Base-by-base conservation (phyloP, 2,329 filamentous ascomycete genomes). In the Amylocarpus encephaloides region DNA sequence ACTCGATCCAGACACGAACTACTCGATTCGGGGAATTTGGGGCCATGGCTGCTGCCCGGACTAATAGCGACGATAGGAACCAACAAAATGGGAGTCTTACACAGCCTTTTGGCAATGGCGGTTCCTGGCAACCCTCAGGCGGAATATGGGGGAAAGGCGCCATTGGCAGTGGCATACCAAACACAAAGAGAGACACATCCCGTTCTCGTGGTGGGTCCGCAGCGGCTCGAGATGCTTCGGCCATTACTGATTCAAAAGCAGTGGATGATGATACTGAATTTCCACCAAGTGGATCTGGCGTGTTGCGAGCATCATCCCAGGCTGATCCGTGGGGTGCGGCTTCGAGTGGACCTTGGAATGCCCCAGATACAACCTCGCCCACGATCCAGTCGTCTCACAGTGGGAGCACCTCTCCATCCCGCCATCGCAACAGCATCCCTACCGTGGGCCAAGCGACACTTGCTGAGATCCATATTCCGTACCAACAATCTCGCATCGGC, bases 301-400 rank as follows among this genome's bases (percentile, higher is more conserved):
- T 84, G 51, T 72, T 90, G 35, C 75, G 86, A 52, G 75, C 80
- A 40, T 79, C 82, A 38, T 86, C 85, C 9, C 83, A 88, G 62
- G 78, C 79, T 15, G 83, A 87, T 58, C 72, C 75, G 42, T 87
- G 83, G 81, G 66, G 62, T 52, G 68, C 67, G 46, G 71, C 72
- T 41, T 69, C 73, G 46, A 73, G 70, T 55, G 70, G 74, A 34
- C 76, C 78, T 13, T 89, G 85, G 85, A 77, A 76, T 55, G 68
- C 70, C 6, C 60, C 72, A 19, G 77, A 80, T 41, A 68, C 66
- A 36, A 67, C 71, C 11, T 69, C 70, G 6, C 68, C 71, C 35
- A 66, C 69, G 2, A 64, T 74, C 35, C 69, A 72, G 7, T 69
- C 70, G 40, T 74, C 75, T 9, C 66, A 67, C 44, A 67, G 66